phyloP scores from a whole-genome alignment of 768 basidiomycete species.

The Rossbeevera mucosa region DNA sequence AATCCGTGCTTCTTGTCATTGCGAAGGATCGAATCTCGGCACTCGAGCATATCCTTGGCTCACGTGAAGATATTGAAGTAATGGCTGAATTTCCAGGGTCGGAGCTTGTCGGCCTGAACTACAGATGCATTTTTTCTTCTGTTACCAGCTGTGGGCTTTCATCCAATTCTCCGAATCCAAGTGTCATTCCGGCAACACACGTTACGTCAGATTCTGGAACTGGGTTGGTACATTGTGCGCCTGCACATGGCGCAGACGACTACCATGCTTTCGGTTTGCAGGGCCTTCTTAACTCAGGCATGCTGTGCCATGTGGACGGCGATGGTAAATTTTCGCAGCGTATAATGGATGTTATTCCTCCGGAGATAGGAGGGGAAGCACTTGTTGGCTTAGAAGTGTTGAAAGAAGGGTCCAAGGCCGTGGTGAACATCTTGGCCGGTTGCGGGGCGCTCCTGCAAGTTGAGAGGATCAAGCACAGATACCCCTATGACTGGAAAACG shows the following conservation, averaged over 20 bases:
- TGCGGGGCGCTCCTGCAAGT: constrained; percentile 55
- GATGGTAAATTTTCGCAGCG: constrained; percentile 65
- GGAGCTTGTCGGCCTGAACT: constrained; percentile 56
- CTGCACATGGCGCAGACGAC: constrained; percentile 92
- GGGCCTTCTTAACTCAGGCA: constrained; percentile 44
- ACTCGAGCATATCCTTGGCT: constrained; percentile 24
- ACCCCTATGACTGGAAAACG: constrained; percentile 97
- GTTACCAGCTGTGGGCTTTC: constrained; percentile 4
- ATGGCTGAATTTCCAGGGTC: constrained; percentile 29
- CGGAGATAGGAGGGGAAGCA: constrained; percentile 35
- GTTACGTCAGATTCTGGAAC: constrained; percentile 89
- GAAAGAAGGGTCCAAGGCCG: constrained; percentile 59
- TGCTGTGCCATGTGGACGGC: constrained; percentile 79
- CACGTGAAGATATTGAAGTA: constrained; percentile 17
- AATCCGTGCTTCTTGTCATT: constrained; percentile 39
- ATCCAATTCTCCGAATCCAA: constrained; percentile 17
- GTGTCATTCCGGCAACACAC: constrained; percentile 64
- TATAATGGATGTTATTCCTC: constrained; percentile 48
- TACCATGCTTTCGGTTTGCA: constrained; percentile 69
- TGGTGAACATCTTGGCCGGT: constrained; percentile 59
- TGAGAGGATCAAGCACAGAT: constrained; percentile 75
- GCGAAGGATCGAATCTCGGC: constrained; percentile 48
- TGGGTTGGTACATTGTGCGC: constrained; percentile 92
- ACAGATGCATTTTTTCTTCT: constrained; percentile 56
- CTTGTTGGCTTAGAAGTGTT: constrained; percentile 73